phyloP scores from a whole-genome alignment of 495 filamentous ascomycete genomes.

The Eremomyces bilateralis region DNA sequence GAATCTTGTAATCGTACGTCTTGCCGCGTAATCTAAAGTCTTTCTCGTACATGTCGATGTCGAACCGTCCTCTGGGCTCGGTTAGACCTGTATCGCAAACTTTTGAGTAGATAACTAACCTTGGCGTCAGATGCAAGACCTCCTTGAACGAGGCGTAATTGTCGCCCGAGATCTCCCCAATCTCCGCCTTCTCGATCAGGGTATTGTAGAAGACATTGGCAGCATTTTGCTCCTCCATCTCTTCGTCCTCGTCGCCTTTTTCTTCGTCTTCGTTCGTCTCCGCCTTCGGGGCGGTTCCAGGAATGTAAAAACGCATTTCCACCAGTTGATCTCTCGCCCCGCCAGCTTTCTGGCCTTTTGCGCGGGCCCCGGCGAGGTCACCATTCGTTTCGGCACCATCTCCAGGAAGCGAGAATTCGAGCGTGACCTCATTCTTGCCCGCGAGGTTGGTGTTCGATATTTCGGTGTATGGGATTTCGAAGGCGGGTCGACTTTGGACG shows the following conservation, averaged over 20 bases:
- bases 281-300: slow-evolving; percentile 70
- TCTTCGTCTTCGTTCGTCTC: slow-evolving; percentile 46
- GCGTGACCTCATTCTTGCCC: slow-evolving; percentile 91
- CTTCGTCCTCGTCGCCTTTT: slow-evolving; percentile 44
- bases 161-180: slow-evolving; percentile 93
- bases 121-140: slow-evolving; percentile 89
- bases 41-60: slow-evolving; percentile 98
- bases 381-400: slow-evolving; percentile 40
- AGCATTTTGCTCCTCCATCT: slow-evolving; percentile 70
- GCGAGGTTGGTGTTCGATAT: slow-evolving; percentile 96
- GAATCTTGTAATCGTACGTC: slow-evolving; percentile 99
- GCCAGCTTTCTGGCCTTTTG: slow-evolving; percentile 68
- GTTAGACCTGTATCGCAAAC: slow-evolving; percentile 19
- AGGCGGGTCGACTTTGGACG: slow-evolving; percentile 89
- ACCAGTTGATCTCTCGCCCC: slow-evolving; percentile 81
- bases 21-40: slow-evolving; percentile 96
- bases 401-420: slow-evolving; percentile 46
- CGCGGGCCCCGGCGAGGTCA: slow-evolving; percentile 53
- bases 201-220: slow-evolving; percentile 93
- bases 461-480: slow-evolving; percentile 93
- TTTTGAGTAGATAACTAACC: slow-evolving; percentile 31
- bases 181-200: slow-evolving; percentile 96
- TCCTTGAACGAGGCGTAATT: slow-evolving; percentile 95
- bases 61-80: slow-evolving; percentile 71
- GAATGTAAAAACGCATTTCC: slow-evolving; percentile 98